Evolutionary conservation across 257 asterid genomes (phyloP), one percentile per base, ranked within the genome.

Genomic region (Sherardia arvensis): DNA sequence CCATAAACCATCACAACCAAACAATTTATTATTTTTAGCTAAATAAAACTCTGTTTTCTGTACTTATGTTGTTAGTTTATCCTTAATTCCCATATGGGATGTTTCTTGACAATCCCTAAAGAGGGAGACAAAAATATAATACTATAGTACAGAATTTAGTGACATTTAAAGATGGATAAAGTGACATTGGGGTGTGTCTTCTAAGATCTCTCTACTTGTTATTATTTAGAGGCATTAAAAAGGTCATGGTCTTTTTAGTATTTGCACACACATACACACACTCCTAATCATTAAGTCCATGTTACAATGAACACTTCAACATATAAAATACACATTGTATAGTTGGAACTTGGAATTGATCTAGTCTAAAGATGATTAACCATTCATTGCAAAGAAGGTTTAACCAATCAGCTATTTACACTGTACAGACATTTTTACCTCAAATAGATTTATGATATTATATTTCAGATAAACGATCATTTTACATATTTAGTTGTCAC

Each of bases 1-100:
- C 66, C 81, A 72, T 76, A 59, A 64, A 68, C 61, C 67, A 60
- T 72, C 62, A 66, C 70, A 62, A 73, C 75, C 62, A 69, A 27
- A 68, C 66, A n/a, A n/a, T 58, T 43, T 56, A 25, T 62, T 4
- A 53, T 17, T 56, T 7, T 26, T 64, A 49, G 63, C 63, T 43
- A 43, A 43, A 53, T 55, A 12, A 28, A 67, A 61, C 55, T 53
- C 10, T 67, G 34, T 60, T 32, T 59, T 65, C 11, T 67, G 34
- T 60, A 55, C 68, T 65, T 61, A 26, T 66, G 65, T 28, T 70
- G 61, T 62, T 53, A 56, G n/a, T 64, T 65, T 51, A 64, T 62
- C 69, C 40, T 64, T 8, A 5, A 43, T 32, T 25, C 40, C 53
- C 77, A 67, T 56, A 57, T 64, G 69, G 60, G 60, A 55, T 70